Conservation (phyloP, 441 rosid species). For the Populus hybrid region DNA sequence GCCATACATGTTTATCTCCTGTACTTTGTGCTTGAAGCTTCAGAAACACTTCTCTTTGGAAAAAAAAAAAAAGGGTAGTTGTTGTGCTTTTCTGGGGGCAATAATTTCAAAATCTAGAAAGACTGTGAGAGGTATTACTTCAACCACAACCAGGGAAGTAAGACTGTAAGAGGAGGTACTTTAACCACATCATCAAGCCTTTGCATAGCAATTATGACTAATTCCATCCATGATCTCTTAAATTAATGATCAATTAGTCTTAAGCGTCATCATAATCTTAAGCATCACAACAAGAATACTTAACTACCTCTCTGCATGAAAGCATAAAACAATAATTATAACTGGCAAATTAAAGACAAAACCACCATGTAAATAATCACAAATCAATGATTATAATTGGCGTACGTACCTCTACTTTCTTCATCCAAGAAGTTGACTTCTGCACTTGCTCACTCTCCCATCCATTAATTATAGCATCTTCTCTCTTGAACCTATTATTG, state of each 20-base stretch:
- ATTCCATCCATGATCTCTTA: background rate
- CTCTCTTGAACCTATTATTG: slow-evolving; percentile 85
- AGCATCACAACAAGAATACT: background rate
- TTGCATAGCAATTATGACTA: background rate
- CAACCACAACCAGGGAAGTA: background rate
- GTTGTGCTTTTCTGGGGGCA: background rate
- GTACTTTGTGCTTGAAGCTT: background rate
- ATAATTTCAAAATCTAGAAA: slow-evolving; percentile 10
- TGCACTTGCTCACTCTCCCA: slow-evolving; percentile 84
- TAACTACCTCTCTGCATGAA: no score
- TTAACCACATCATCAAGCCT: slow-evolving; percentile 1
- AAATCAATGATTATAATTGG: background rate
- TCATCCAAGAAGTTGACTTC: slow-evolving; percentile 77
- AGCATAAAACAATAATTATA: background rate
- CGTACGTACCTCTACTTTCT: slow-evolving; percentile 73
- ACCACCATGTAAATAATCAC: background rate
- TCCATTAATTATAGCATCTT: slow-evolving; percentile 83
- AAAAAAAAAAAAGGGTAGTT: background rate
- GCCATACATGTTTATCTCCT: background rate
- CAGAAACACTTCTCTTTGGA: background rate
- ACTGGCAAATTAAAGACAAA: background rate
- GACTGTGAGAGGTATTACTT: background rate
- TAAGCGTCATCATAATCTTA: background rate
- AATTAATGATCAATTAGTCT: background rate
- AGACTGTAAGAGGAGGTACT: background rate